Conservation (phyloP, 2,329 filamentous ascomycete genomes). For the Pseudogymnoascus sp. region DNA sequence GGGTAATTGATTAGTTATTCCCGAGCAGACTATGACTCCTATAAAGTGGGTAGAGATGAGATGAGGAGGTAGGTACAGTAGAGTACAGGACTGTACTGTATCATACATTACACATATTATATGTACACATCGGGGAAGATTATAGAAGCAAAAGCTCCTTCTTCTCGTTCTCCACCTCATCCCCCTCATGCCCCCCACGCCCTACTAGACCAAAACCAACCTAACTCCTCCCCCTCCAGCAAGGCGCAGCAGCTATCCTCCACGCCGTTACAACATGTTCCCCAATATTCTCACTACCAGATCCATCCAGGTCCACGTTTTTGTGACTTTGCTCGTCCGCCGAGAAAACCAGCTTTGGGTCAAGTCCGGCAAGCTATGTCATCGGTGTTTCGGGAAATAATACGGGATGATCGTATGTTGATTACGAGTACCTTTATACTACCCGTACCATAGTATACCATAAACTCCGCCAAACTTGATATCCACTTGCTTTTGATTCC, state of each 20-base stretch:
- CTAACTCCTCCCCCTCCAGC: not conserved
- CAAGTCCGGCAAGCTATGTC: not conserved
- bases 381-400: not conserved
- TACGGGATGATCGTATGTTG: not conserved
- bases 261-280: not conserved
- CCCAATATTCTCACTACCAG: not conserved
- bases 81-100: not conserved
- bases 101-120: not conserved
- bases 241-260: not conserved
- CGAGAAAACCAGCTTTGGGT: not conserved
- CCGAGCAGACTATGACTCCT: not conserved
- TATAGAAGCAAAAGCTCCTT: not conserved
- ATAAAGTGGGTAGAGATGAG: not conserved
- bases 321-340: not conserved
- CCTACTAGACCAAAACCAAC: not conserved
- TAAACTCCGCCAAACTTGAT: not conserved
- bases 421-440: not conserved
- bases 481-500: not conserved
- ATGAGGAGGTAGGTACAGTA: not conserved
- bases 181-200: not conserved
- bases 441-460: not conserved
- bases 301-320: not conserved
- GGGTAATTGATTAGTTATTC: not conserved
- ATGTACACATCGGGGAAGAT: not conserved
- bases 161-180: not conserved